These are phyloP conservation scores for Xerocomellus dryophilus DNA, from an alignment of 768 basidiomycete species.

Conservation along the genomic window DNA sequence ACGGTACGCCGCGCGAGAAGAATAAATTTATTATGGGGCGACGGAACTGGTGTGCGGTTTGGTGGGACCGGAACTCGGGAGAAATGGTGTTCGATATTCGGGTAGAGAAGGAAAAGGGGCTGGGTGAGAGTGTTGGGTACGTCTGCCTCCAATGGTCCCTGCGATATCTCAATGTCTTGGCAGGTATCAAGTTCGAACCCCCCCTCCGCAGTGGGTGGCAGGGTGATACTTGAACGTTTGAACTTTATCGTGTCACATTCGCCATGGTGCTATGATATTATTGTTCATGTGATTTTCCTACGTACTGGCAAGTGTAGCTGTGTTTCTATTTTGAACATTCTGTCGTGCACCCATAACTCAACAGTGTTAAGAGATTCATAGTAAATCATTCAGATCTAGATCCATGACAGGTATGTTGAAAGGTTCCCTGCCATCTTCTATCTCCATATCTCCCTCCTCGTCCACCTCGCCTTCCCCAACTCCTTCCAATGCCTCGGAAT, in stretches of 20 bases:
- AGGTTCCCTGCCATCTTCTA: conserved; percentile 20
- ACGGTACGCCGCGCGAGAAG: conserved; percentile 65
- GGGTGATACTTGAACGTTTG: conserved; percentile 2
- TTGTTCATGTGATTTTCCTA: neutral
- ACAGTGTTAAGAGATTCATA: conserved; percentile 13
- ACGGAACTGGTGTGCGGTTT: conserved; percentile 82
- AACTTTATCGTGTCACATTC: too few relatives aligned
- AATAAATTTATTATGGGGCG: conserved; percentile 82
- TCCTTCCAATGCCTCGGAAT: conserved; percentile 44
- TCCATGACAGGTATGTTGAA: conserved; percentile 28
- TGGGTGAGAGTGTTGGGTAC: conserved; percentile 78
- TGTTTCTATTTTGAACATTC: neutral
- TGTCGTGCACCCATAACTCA: neutral
- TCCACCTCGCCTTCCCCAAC: conserved; percentile 27
- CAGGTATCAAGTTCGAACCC: conserved; percentile 46
- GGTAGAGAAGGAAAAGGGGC: conserved; percentile 81
- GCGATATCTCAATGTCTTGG: neutral
- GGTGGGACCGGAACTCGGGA: conserved; percentile 53
- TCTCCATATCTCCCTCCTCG: conserved; percentile 24
- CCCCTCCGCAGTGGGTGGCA: conserved; percentile 40
- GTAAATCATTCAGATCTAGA: conserved; percentile 25
- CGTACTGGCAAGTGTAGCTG: neutral
- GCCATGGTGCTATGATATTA: conserved; percentile 1
- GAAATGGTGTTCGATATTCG: conserved; percentile 80
- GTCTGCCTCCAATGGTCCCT: conserved; percentile 15